Conservation (phyloP, 2,329 filamentous ascomycete species). For the Dothiorella sarmentorum region DNA sequence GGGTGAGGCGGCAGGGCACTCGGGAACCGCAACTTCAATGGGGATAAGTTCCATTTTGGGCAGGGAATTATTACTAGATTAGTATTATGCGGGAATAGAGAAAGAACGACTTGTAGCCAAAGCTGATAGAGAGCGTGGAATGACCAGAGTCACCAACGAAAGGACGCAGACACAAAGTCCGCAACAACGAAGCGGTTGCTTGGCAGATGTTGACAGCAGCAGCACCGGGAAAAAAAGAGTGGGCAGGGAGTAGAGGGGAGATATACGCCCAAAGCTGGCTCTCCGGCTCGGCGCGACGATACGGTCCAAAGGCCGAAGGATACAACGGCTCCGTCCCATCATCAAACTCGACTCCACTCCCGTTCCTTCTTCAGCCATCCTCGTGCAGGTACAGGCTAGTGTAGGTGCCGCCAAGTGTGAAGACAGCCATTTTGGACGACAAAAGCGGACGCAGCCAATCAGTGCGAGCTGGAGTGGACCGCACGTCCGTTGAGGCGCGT, state of each 20-base stretch:
- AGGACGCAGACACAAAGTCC: slow-evolving; percentile 53
- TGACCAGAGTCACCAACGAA: slow-evolving; percentile 45
- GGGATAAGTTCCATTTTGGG: slow-evolving; percentile 37
- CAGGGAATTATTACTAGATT: slow-evolving; percentile 28
- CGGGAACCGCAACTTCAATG: slow-evolving; percentile 30
- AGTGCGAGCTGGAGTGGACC: too few relatives aligned
- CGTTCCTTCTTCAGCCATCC: not conserved
- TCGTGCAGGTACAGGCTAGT: not conserved
- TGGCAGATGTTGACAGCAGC: not conserved
- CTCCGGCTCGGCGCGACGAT: not conserved
- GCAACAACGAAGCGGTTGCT: slow-evolving; percentile 26
- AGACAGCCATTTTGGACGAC: too few relatives aligned
- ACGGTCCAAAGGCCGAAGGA: not conserved
- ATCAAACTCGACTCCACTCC: slow-evolving; percentile 10
- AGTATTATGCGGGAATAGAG: slow-evolving; percentile 22
- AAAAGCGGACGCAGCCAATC: too few relatives aligned
- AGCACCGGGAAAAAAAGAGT: not conserved
- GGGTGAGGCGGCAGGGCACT: slow-evolving; percentile 31
- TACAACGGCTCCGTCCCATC: not conserved
- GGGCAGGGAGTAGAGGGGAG: not conserved
- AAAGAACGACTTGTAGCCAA: slow-evolving; percentile 37
- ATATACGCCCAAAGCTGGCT: not conserved
- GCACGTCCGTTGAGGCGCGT: too few relatives aligned
- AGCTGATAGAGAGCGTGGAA: slow-evolving; percentile 38
- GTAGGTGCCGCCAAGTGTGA: not conserved